Percentiles rank a stretch among this genome's conserved stretches.
phyloP scores from a whole-genome alignment of 139 green algal genomes.

The Chlamydomonas incerta region DNA sequence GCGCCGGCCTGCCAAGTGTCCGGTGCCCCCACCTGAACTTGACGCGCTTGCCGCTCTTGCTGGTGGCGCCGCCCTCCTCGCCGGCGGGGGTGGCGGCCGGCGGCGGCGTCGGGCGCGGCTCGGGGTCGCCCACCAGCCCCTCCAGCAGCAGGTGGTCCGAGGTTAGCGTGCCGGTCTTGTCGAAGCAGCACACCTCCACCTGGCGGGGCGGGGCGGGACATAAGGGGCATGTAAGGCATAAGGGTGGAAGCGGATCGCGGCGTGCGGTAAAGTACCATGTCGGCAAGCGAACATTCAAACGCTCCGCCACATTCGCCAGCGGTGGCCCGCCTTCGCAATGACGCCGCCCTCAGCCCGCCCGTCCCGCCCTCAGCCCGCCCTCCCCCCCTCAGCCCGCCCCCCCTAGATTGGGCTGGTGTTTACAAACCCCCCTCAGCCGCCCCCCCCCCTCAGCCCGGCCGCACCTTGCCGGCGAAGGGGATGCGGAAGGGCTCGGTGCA shows the following conservation, averaged over 20 bases:
- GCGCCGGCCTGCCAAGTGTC: too few species aligned
- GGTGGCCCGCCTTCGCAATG: too few species aligned
- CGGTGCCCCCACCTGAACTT: slow-evolving; percentile 34
- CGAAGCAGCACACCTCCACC: slow-evolving; percentile 97
- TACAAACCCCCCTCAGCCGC: neutral
- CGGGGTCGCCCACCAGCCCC: slow-evolving; percentile 53
- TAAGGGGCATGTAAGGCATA: neutral
- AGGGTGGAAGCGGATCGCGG: too few species aligned
- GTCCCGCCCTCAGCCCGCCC: too few species aligned
- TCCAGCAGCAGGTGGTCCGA: slow-evolving; percentile 93
- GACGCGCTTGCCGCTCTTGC: slow-evolving; percentile 13
- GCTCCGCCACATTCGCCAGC: too few species aligned
- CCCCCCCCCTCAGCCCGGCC: neutral
- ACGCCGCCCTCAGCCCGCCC: too few species aligned
- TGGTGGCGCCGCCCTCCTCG: neutral
- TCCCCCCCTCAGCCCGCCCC: neutral
- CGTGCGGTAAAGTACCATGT: too few species aligned
- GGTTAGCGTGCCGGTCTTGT: slow-evolving; percentile 99
- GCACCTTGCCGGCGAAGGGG: slow-evolving; percentile 92
- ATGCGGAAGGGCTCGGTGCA: slow-evolving; percentile 99
- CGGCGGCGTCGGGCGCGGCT: slow-evolving; percentile 21
- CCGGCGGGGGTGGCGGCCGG: neutral
- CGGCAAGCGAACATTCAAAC: too few species aligned
- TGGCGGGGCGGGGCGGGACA: slow-evolving; percentile 17
- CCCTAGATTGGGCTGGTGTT: too few species aligned